phyloP scores from a whole-genome alignment of 306 rosid species.

The Carpinus fangiana region DNA sequence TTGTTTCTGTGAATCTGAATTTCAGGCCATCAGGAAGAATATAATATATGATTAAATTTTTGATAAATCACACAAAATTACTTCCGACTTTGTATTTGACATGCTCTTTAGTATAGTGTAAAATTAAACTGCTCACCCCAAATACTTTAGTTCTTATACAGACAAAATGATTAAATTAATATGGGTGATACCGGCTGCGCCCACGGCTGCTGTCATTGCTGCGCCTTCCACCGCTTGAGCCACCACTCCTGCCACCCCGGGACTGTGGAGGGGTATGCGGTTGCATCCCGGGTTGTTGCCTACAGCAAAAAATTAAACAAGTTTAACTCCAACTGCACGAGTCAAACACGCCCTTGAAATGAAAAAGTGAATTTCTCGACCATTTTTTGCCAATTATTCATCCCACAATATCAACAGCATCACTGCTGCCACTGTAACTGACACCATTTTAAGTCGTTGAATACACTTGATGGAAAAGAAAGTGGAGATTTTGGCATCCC shows the following conservation, averaged over 20 bases:
- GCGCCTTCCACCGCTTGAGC: slow-evolving; percentile 54
- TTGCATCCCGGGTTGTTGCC: slow-evolving; percentile 63
- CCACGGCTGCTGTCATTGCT: slow-evolving; percentile 46
- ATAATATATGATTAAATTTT: background rate
- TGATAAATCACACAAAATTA: background rate
- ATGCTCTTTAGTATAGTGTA: background rate
- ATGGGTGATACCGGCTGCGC: slow-evolving; percentile 56
- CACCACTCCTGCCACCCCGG: slow-evolving; percentile 48
- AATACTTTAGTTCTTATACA: background rate
- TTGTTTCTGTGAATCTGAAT: background rate
- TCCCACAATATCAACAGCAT: background rate
- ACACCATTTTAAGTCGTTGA: background rate
- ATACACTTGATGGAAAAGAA: background rate
- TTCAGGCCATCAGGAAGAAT: background rate
- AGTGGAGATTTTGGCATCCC: background rate
- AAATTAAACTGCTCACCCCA: background rate
- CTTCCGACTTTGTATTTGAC: background rate
- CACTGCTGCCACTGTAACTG: background rate
- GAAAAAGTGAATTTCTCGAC: background rate
- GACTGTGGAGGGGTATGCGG: slow-evolving; percentile 34
- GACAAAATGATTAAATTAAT: slow-evolving; percentile 33
- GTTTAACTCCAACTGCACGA: slow-evolving; percentile 11
- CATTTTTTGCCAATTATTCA: background rate
- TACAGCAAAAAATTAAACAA: slow-evolving; percentile 25
- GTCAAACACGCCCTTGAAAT: background rate